phyloP scores from a whole-genome alignment of 495 filamentous ascomycete genomes.

The Talaromyces borbonicus region DNA sequence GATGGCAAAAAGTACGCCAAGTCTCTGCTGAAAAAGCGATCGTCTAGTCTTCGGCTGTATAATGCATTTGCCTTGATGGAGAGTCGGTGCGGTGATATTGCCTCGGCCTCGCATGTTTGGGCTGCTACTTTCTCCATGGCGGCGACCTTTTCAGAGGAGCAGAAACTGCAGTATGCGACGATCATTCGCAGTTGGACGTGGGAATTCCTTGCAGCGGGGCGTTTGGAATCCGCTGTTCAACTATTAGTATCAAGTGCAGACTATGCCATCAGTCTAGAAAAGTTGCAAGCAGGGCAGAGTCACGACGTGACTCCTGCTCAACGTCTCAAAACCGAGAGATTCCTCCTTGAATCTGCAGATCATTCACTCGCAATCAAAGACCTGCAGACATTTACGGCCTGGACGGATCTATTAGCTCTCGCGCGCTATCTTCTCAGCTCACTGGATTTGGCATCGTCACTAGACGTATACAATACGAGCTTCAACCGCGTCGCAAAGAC shows the following conservation, averaged over 20 bases:
- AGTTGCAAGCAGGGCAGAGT: constrained; percentile 9
- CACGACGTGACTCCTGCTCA: constrained; percentile 25
- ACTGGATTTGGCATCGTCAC: constrained; percentile 21
- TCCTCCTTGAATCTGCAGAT: constrained; percentile 46
- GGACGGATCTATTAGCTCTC: constrained; percentile 51
- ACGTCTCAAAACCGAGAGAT: constrained; percentile 47
- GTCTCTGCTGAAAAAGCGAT: constrained; percentile 54
- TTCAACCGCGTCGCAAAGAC: constrained; percentile 28
- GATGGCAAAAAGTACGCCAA: constrained; percentile 65
- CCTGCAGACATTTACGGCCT: constrained; percentile 35
- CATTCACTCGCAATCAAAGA: constrained; percentile 41
- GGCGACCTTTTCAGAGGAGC: constrained; percentile 24
- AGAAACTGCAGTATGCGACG: constrained; percentile 35
- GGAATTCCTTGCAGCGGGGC: constrained; percentile 46
- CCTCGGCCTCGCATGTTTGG: constrained; percentile 54
- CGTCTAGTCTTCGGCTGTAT: constrained; percentile 59
- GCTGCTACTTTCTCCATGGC: constrained; percentile 52
- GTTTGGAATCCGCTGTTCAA: constrained; percentile 36
- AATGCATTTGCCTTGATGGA: constrained; percentile 72
- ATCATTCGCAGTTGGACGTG: constrained; percentile 67
- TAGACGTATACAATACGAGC: constrained; percentile 43
- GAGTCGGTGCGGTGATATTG: constrained; percentile 41
- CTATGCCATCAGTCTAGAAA: constrained; percentile 16
- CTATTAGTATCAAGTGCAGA: constrained; percentile 35
- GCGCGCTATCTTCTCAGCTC: constrained; percentile 49